phyloP scores from a whole-genome alignment of 768 basidiomycete species.

The Russula olivacea region DNA sequence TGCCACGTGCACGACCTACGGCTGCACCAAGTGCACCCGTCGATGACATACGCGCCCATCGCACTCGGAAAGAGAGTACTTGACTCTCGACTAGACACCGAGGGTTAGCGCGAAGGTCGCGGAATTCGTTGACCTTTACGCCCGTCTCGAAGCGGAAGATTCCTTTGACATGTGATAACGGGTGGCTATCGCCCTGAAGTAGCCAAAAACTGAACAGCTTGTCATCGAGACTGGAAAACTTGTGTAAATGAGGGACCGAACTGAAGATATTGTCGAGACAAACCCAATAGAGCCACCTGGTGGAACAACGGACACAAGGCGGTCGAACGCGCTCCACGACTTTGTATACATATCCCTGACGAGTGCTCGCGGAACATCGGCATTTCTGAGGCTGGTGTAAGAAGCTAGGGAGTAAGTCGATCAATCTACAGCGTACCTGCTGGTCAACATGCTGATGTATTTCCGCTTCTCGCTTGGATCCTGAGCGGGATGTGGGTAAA shows the following conservation, averaged over 20 bases:
- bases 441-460: slow-evolving; percentile 66
- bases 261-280: slow-evolving; percentile 28
- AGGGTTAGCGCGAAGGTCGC: slow-evolving; percentile 83
- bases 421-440: slow-evolving; percentile 43
- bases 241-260: slow-evolving; percentile 9
- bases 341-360: slow-evolving; percentile 91
- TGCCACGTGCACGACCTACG: slow-evolving; percentile 31
- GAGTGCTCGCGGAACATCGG: slow-evolving; percentile 75
- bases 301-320: slow-evolving; percentile 83
- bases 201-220: slow-evolving; percentile 90
- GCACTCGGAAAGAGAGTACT: slow-evolving; percentile 72
- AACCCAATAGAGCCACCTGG: slow-evolving; percentile 86
- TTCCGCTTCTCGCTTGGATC: slow-evolving; percentile 65
- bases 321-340: slow-evolving; percentile 88
- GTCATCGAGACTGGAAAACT: slow-evolving; percentile 64
- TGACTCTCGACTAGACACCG: slow-evolving; percentile 82
- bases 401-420: background rate
- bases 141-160: slow-evolving; percentile 86
- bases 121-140: slow-evolving; percentile 82
- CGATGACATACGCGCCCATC: slow-evolving; percentile 68
- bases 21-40: slow-evolving; percentile 57
- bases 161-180: slow-evolving; percentile 74
- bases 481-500: slow-evolving; percentile 80
- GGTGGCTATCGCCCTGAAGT: slow-evolving; percentile 70
- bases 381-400: slow-evolving; percentile 48